Conservation (phyloP, 495 filamentous ascomycete species). For the Glutinoglossum americanum region DNA sequence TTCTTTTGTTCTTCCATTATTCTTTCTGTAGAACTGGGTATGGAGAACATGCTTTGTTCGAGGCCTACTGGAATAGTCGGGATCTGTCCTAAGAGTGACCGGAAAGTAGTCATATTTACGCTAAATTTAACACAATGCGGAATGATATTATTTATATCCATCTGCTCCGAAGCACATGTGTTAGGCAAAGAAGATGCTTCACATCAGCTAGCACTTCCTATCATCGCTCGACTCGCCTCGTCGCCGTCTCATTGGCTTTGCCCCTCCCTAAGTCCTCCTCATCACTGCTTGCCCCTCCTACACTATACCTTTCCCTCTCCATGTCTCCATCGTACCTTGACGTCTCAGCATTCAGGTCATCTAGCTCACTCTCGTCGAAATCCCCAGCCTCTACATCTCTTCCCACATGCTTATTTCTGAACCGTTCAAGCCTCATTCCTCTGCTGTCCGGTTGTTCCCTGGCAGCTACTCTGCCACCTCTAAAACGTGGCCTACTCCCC, state of each 20-base stretch:
- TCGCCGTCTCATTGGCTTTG: neutral
- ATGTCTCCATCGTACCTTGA: neutral
- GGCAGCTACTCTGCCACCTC: constrained; percentile 10
- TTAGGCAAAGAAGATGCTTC: neutral
- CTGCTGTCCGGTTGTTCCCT: constrained; percentile 8
- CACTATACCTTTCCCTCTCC: constrained; percentile 3
- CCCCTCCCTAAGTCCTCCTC: constrained; percentile 2
- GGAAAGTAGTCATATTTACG: neutral
- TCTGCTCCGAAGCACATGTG: neutral
- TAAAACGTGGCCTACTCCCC: constrained; percentile 5
- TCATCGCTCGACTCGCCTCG: neutral
- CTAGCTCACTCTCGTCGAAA: constrained; percentile 77
- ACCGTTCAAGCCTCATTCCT: constrained; percentile 21
- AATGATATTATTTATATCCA: neutral
- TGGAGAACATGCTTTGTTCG: neutral
- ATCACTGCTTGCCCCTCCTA: constrained; percentile 3
- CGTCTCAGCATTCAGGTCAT: constrained; percentile 38
- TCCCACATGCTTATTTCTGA: constrained; percentile 23
- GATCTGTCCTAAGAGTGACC: too few relatives aligned
- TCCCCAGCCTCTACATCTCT: constrained; percentile 59
- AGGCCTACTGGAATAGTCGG: neutral
- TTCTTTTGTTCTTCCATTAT: neutral
- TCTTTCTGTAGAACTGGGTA: too few relatives aligned
- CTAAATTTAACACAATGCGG: neutral
- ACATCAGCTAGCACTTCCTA: neutral